Base-by-base conservation (phyloP, 768 basidiomycete species). In the Omphalotus guepiniiformis region DNA sequence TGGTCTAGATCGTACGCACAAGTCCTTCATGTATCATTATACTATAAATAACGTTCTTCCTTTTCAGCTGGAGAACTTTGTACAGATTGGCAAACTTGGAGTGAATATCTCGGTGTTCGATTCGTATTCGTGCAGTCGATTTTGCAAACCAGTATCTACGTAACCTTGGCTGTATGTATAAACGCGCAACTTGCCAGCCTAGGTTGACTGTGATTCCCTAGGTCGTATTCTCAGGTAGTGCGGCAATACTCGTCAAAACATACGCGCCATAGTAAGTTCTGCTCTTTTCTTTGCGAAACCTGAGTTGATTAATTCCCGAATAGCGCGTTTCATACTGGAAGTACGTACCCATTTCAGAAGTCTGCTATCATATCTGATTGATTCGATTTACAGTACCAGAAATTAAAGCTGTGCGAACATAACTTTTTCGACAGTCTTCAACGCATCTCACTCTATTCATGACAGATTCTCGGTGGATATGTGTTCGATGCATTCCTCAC, bases 401-500 rank as follows among this genome's bases (percentile, higher is more conserved):
- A 62, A 88, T 88, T 26, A 87, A 88, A 65, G 84, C 85, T 40
- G 85, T 85, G 57, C 49, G 79, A 54, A 27, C n/a, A 30, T 32
- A 6, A 37, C 21, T 16, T n/a, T 27, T 18, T 15, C 13, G 49
- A 6, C 22, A 29, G 15, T 28, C 22, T 11, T n/a, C 12, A 3
- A 22, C 11, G 22, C 18, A 12, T n/a, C 11, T 15, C 28, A 12
- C 23, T 35, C 42, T 7, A 52, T 42, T 22, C 23, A 34, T 28
- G 23, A 2, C 52, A 88, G 85, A 87, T 90, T 52, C 70, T 92
- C 15, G 81, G 82, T 21, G 89, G 91, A 32, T 93, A 90, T 58
- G 89, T 93, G 6, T 81, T 95, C 35, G 88, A 92, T 56, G 79
- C 84, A 1, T 93, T 91, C 63, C 73, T 95, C n/a, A 80, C 86